Percentiles rank a stretch among this genome's conserved stretches.
Evolutionary conservation across 148 eudicot genomes (phyloP).

Genomic region (Vaccinium corymbosum): DNA sequence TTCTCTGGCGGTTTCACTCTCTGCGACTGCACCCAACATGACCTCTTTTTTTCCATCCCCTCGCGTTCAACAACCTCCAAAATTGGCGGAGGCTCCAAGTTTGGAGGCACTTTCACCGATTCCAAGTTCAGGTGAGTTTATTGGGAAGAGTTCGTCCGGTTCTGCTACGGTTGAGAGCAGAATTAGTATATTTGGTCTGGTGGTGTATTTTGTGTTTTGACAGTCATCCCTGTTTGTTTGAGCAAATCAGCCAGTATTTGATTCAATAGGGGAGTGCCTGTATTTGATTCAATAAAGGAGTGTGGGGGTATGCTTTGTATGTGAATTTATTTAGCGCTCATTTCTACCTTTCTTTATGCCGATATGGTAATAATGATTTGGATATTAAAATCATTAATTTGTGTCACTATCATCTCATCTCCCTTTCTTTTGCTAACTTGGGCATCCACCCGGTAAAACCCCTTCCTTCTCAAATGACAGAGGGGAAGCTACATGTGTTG

Average conservation of each 20-base stretch:
- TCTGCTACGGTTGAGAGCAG: neutral
- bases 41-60: conserved; percentile 10
- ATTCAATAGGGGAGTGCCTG: too few species aligned
- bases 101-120: neutral
- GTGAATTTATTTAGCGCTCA: neutral
- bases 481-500: too few species aligned
- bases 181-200: neutral
- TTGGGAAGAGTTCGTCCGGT: neutral
- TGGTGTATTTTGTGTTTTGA: neutral
- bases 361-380: neutral
- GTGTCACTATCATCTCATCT: neutral
- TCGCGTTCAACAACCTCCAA: neutral
- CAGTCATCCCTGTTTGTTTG: neutral
- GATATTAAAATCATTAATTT: neutral
- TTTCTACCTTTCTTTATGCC: neutral
- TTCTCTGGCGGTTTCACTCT: neutral
- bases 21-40: conserved; percentile 2
- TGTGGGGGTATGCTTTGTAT: neutral
- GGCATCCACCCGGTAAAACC: too few species aligned
- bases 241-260: neutral
- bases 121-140: conserved; percentile 9
- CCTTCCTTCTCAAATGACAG: too few species aligned
- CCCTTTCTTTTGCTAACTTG: too few species aligned
- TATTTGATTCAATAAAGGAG: neutral
- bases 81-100: neutral